Percentiles rank a stretch among this genome's conserved stretches.
Evolutionary conservation across 257 asterid species (phyloP).

Genomic region (Thymus mandschuricus): DNA sequence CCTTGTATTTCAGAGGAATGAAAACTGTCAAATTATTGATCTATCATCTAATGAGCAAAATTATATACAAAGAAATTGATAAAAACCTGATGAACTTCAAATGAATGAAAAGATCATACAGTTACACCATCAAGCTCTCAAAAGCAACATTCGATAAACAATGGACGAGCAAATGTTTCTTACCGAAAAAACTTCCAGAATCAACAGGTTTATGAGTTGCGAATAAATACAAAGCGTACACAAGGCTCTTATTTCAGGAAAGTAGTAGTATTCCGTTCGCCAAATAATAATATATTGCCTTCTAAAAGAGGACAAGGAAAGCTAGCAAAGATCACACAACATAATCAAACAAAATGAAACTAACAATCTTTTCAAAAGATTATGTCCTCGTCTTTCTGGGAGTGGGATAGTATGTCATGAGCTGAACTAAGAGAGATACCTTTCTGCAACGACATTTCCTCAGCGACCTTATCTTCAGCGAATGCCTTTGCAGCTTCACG

Average conservation of each 20-base stretch:
- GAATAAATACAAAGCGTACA: conserved; percentile 38
- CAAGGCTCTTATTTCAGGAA: conserved; percentile 37
- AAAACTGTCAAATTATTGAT: too few species aligned
- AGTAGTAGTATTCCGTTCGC: conserved; percentile 4
- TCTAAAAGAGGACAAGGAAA: conserved; percentile 24
- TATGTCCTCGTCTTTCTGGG: conserved; percentile 49
- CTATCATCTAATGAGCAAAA: too few species aligned
- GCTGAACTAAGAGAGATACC: conserved; percentile 45
- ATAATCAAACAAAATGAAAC: conserved; percentile 30
- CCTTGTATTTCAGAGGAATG: too few species aligned
- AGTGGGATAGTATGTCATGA: conserved; percentile 37
- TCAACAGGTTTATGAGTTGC: conserved; percentile 21
- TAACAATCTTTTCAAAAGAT: conserved; percentile 45
- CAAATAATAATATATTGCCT: conserved; percentile 33
- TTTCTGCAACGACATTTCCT: conserved; percentile 45
- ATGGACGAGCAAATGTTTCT: conserved; percentile 17
- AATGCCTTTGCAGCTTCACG: conserved; percentile 47
- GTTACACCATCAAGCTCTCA: conserved; percentile 29
- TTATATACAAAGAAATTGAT: background rate
- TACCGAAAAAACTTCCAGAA: conserved; percentile 25
- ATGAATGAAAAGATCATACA: conserved; percentile 2
- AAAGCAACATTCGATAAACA: conserved; percentile 25
- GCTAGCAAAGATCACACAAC: conserved; percentile 20
- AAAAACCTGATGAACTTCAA: background rate
- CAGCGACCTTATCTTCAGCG: conserved; percentile 48